Evolutionary conservation across 352 stramenopile species (phyloP).

Genomic region (Phytophthora meadii): DNA sequence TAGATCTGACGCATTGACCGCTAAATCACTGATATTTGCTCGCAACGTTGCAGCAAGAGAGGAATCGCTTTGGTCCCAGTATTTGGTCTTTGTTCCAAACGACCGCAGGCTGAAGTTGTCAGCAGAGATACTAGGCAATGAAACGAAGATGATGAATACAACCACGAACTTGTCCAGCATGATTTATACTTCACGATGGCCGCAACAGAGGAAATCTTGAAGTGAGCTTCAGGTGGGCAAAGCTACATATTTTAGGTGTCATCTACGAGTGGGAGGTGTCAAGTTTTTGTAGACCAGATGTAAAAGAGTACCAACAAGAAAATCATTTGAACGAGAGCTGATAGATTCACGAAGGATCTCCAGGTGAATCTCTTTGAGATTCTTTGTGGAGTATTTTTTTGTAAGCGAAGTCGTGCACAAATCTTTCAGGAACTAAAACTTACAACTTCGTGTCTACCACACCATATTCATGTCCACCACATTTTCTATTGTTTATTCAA

Average conservation of each 20-base stretch:
- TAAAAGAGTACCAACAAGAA: background rate
- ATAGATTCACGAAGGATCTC: background rate
- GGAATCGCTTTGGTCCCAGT: slow-evolving; percentile 53
- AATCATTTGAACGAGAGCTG: background rate
- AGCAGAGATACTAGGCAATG: background rate
- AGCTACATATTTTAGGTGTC: no score
- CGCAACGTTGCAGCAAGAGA: slow-evolving; percentile 15
- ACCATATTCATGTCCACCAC: background rate
- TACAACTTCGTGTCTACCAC: slow-evolving; percentile 7
- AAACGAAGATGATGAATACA: background rate
- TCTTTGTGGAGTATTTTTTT: background rate
- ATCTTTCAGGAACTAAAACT: background rate
- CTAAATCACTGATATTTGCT: slow-evolving; percentile 7
- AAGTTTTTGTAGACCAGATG: no score
- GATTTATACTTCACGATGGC: background rate
- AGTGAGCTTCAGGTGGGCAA: slow-evolving; percentile 1
- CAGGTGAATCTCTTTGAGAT: background rate
- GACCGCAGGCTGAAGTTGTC: slow-evolving; percentile 28
- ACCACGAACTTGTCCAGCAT: slow-evolving; percentile 18
- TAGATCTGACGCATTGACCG: slow-evolving; percentile 36
- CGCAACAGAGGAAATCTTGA: slow-evolving; percentile 1
- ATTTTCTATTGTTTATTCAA: slow-evolving; percentile 9
- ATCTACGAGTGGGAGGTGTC: no score
- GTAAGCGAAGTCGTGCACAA: background rate
- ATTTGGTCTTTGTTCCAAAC: slow-evolving; percentile 63